Evolutionary conservation across 208 protist species (phyloP).

Genomic region (Leptomonas pyrrhocoris): DNA sequence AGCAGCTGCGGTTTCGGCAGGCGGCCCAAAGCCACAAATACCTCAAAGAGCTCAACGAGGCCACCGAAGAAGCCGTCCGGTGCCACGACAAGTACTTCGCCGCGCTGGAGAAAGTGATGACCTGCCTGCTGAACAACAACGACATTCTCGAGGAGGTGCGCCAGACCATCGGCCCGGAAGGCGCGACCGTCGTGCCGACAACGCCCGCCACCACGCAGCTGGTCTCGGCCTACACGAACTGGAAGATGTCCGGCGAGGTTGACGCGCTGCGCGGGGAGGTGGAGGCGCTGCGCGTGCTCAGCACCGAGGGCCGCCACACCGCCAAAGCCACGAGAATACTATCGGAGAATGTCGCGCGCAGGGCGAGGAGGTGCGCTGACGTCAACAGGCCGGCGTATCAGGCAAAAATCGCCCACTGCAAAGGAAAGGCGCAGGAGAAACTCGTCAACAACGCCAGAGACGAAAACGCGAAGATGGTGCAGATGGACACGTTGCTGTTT

Average conservation of each 20-base stretch:
- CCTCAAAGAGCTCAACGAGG: neutral
- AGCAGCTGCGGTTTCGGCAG: neutral
- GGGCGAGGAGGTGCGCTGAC: neutral
- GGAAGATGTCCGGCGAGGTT: neutral
- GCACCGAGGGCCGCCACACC: neutral
- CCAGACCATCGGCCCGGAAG: neutral
- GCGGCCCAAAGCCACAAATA: neutral
- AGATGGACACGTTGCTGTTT: neutral
- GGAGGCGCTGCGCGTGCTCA: neutral
- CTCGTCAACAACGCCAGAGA: neutral
- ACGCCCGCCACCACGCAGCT: neutral
- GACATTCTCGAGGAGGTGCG: constrained; percentile 5
- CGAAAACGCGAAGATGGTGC: constrained; percentile 3
- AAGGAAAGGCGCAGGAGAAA: constrained; percentile 2
- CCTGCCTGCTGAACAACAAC: constrained; percentile 3
- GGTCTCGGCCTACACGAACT: neutral
- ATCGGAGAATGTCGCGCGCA: neutral
- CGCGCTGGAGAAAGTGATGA: constrained; percentile 5
- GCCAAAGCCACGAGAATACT: neutral
- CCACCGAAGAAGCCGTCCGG: constrained; percentile 8
- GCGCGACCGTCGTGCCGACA: neutral
- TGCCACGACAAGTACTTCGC: constrained; percentile 13
- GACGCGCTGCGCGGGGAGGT: neutral
- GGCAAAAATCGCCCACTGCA: neutral
- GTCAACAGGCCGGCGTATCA: neutral